Percentiles rank a stretch among this genome's conserved stretches.
These are phyloP conservation scores for Nicotiana tomentosiformis DNA, from an alignment of 257 asterid species.

Conservation along the genomic window DNA sequence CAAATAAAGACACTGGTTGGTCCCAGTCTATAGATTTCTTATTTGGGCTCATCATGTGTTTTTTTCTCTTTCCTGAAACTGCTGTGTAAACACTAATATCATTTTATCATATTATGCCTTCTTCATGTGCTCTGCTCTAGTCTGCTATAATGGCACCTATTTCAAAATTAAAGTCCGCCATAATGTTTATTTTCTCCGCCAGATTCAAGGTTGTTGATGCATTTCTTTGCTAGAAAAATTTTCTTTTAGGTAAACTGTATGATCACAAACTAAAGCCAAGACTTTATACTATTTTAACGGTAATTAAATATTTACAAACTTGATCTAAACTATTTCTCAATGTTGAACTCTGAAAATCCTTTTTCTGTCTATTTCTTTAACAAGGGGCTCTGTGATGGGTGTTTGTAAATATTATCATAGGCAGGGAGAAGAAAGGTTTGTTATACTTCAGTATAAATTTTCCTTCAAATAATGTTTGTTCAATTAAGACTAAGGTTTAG, in stretches of 20 bases:
- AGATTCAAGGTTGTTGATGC: neutral
- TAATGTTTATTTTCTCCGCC: neutral
- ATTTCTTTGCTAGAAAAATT: neutral
- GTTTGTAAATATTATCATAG: neutral
- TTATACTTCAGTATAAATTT: neutral
- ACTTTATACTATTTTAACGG: neutral
- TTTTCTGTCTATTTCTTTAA: neutral
- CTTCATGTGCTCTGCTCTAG: neutral
- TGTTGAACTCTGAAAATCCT: neutral
- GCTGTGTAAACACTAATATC: neutral
- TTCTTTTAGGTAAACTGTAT: neutral
- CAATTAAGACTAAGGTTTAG: neutral
- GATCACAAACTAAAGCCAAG: neutral
- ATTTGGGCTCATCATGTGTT: neutral
- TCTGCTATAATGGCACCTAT: neutral
- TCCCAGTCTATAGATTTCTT: neutral
- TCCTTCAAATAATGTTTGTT: neutral
- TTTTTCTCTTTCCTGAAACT: neutral
- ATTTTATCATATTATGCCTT: neutral
- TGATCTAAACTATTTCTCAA: neutral
- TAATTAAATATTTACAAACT: neutral
- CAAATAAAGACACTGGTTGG: slow-evolving; percentile 71
- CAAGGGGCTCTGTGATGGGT: neutral
- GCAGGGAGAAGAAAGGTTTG: neutral
- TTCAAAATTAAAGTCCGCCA: neutral